Percentiles rank a stretch among this genome's conserved stretches.
Evolutionary conservation across 2,329 filamentous ascomycete genomes (phyloP).

Genomic region (Pyricularia grisea): DNA sequence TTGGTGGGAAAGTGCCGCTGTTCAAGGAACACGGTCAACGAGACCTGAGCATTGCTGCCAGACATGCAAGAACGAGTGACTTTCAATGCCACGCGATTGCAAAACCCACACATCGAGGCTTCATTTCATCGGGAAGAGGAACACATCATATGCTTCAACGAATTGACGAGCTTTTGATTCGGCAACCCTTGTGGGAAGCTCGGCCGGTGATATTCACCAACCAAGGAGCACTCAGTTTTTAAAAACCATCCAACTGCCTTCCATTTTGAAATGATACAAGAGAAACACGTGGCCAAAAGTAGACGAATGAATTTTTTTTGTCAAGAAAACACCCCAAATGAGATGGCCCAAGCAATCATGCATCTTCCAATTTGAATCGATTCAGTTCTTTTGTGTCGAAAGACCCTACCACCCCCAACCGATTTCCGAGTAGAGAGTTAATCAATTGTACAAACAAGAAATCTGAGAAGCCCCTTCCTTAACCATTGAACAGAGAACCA

Average conservation of each 20-base stretch:
- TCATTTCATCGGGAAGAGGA: not conserved
- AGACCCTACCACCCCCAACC: not conserved
- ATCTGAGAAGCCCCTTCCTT: conserved; percentile 3
- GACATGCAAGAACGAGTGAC: not conserved
- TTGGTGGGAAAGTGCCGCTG: not conserved
- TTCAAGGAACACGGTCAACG: no score
- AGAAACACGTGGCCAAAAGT: not conserved
- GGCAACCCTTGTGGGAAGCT: not conserved
- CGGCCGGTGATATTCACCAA: not conserved
- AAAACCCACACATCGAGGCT: not conserved
- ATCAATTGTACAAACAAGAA: conserved; percentile 4
- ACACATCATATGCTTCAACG: not conserved
- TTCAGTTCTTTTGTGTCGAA: conserved; percentile 1
- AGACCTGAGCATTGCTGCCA: not conserved
- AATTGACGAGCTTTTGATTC: not conserved
- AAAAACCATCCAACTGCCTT: not conserved
- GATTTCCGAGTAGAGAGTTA: conserved; percentile 4
- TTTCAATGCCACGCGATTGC: no score
- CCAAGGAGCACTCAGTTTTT: not conserved
- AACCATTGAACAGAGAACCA: conserved; percentile 3
- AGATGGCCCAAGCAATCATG: not conserved
- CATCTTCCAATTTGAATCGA: not conserved
- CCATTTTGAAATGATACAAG: not conserved
- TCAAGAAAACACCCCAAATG: not conserved
- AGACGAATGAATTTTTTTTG: not conserved